Evolutionary conservation across 177 flowering plant species (phyloP), one percentile per base, ranked within the genome.

Genomic region (Vitis hybrid): DNA sequence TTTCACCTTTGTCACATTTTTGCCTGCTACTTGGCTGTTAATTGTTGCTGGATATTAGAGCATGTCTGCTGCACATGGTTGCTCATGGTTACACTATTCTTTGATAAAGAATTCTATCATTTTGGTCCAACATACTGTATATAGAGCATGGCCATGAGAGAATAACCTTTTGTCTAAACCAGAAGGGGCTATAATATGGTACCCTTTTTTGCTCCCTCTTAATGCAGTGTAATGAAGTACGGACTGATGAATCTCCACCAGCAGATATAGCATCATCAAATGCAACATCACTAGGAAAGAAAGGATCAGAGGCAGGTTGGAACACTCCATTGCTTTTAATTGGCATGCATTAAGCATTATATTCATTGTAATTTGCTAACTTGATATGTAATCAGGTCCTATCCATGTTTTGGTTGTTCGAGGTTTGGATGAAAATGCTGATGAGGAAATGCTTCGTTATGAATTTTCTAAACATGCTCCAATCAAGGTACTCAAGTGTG

Each of bases 341-440:
- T 80, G 40, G 64, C 52, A 2, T 18, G 40, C 55, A 21, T 18
- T 45, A 12, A n/a, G 49, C 54, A 13, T 5, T n/a, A 56, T 52
- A 10, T 34, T n/a, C 60, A 59, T 32, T 32, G 12, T 40, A 50
- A 23, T 59, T 32, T 48, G 6, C 45, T 74, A 66, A 66, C 10
- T 64, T 66, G 59, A 26, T 66, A 50, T 30, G 26, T 70, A 65
- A 51, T 64, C 80, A 96, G 99, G 98, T 71, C 99, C 97, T 51
- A 91, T 97, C 18, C 98, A 96, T 87, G 99, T 96, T 49, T 78
- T 96, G 80, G 99, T 94, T 78, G 95, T 93, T 54, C 92, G 97
- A 70, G 99, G 99, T 59, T 85, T 96, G 91, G 99, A 96, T 85
- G 98, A 93, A 70, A 91, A 93, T 89, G 97, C 98, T 60, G 99